Percentiles rank a stretch among this genome's conserved stretches.
phyloP scores from a whole-genome alignment of 306 rosid species.

The Gastrolobium villosum region DNA sequence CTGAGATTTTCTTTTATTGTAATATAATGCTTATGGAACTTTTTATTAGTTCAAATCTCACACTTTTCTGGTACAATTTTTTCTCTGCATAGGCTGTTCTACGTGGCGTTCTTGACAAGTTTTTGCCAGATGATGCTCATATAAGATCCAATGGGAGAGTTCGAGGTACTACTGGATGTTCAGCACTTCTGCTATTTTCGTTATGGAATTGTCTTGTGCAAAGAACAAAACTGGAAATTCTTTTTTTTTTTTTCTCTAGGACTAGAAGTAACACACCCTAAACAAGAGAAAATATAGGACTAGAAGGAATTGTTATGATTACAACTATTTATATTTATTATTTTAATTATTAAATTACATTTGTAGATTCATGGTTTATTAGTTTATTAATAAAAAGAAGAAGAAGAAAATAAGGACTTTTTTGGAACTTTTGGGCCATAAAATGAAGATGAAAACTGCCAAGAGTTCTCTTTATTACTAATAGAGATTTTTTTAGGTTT shows the following conservation, averaged over 20 bases:
- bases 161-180: slow-evolving; percentile 69
- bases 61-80: slow-evolving; percentile 9
- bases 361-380: background rate
- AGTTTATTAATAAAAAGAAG: background rate
- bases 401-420: background rate
- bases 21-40: background rate
- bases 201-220: background rate
- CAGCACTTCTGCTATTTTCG: background rate
- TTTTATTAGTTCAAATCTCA: slow-evolving; percentile 10
- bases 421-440: slow-evolving; percentile 10
- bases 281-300: background rate
- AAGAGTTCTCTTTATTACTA: slow-evolving; percentile 14
- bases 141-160: slow-evolving; percentile 87
- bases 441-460: slow-evolving; percentile 7
- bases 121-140: slow-evolving; percentile 91
- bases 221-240: slow-evolving; percentile 26
- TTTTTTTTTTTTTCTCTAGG: background rate
- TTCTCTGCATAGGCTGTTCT: slow-evolving; percentile 84
- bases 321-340: background rate
- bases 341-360: slow-evolving; percentile 18
- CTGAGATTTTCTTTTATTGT: background rate
- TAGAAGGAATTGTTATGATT: background rate
- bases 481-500: background rate
- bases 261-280: background rate
- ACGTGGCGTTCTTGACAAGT: slow-evolving; percentile 75